Base-by-base conservation (phyloP, 1,284 basidiomycete genomes). In the Heterobasidion annosum region DNA sequence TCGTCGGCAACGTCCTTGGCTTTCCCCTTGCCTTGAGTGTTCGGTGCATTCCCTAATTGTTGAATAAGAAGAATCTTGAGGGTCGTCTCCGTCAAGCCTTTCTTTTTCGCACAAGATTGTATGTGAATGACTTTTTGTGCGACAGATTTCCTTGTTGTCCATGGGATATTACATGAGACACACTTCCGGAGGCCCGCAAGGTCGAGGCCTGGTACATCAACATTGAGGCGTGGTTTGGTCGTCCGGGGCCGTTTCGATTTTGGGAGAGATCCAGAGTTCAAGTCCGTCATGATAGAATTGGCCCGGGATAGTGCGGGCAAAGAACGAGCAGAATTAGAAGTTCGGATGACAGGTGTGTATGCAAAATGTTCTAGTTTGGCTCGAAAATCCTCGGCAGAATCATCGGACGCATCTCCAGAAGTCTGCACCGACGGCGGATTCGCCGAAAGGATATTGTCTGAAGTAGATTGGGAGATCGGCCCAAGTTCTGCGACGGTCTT, bases 111-210 rank as follows among this genome's bases (percentile, higher is more conserved):
- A 63, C 89, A 92, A 1, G 73, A 67, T 51, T 75, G 73, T 19
- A 92, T 78, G 62, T 92, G 89, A 2, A 72, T 63, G 61, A 79
- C 66, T 64, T 91, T 91, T 59, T 85, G 77, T 10, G 67, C 59
- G 15, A 70, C 68, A 6, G 77, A 76, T 65, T 92, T 92, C 51
- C 77, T 72, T 7, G 76, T 67, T 1, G 85, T 89, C 88, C 88
- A 92, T 0, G 67, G 65, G 9, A 76, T 64, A 42, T 81, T 76
- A 61, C 89, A 92, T 48, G 76, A 74, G 47, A 89, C 73, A 60
- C 88, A 91, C 59, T 72, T 79, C 10, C 68, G 63, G 1, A 91
- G 63, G 16, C 63, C 72, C 1, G 64, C 64, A 10, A 89, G 64
- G 25, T 82, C 70, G 1, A 65, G 51, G 42, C 78, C 73, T 0